phyloP scores from a whole-genome alignment of 2,329 filamentous ascomycete genomes.

The Colletotrichum sp. region DNA sequence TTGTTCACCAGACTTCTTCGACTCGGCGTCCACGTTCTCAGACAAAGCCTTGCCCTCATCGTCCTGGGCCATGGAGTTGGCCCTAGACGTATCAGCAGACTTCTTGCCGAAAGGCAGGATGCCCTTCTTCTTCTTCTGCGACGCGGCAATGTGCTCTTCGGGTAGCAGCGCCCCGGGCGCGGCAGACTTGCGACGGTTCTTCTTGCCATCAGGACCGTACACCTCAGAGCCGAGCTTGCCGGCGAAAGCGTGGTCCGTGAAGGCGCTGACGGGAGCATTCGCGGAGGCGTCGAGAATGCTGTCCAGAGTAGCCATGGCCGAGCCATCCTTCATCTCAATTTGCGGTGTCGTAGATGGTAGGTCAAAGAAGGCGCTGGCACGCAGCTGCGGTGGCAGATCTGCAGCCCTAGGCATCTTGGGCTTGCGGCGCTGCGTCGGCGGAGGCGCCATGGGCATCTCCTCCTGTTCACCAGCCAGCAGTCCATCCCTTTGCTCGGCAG shows the following conservation, averaged over 20 bases:
- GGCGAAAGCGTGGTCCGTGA: conserved; percentile 86
- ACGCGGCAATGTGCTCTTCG: conserved; percentile 21
- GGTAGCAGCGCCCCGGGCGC: conserved; percentile 29
- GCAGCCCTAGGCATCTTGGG: conserved; percentile 30
- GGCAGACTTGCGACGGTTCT: conserved; percentile 41
- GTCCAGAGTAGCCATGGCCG: conserved; percentile 87
- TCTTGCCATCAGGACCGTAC: conserved; percentile 65
- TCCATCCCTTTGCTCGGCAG: background rate
- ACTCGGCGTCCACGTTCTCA: conserved; percentile 28
- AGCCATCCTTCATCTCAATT: conserved; percentile 73
- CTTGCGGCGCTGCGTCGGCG: conserved; percentile 32
- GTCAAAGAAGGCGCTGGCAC: conserved; percentile 93
- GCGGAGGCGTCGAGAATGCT: conserved; percentile 91
- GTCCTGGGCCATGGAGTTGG: conserved; percentile 16
- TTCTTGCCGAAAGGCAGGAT: conserved; percentile 53
- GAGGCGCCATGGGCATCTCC: conserved; percentile 9
- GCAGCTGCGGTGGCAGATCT: conserved; percentile 77
- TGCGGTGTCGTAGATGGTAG: conserved; percentile 58
- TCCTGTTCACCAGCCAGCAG: background rate
- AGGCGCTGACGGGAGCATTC: conserved; percentile 85
- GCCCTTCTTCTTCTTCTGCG: conserved; percentile 50
- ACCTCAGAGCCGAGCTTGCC: conserved; percentile 78
- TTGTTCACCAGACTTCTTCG: conserved; percentile 28
- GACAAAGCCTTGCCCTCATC: conserved; percentile 26
- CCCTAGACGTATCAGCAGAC: conserved; percentile 25